Evolutionary conservation across 805 yeast genomes (phyloP).

Genomic region (Hanseniaspora occidentalis): DNA sequence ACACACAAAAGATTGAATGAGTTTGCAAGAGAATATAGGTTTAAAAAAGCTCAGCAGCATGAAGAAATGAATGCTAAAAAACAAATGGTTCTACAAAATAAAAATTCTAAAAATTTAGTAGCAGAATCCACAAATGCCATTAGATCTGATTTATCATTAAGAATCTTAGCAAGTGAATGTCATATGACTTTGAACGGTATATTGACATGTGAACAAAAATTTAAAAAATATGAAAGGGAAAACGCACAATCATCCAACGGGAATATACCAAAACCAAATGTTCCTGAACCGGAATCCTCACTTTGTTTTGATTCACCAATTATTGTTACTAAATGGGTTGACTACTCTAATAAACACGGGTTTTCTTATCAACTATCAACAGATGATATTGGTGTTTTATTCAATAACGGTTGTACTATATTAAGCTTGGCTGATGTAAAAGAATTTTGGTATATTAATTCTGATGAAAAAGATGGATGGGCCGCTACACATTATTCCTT

Average conservation of each 20-base stretch:
- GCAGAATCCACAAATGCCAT: constrained; percentile 23
- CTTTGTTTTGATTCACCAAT: constrained; percentile 35
- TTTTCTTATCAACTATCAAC: constrained; percentile 85
- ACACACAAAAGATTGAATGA: constrained; percentile 23
- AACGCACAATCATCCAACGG: constrained; percentile 2
- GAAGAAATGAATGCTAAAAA: background rate
- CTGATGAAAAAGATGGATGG: constrained; percentile 41
- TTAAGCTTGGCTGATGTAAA: constrained; percentile 54
- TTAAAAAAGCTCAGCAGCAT: constrained; percentile 20
- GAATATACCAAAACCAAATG: too few species aligned
- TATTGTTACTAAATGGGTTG: constrained; percentile 92
- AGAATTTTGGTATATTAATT: constrained; percentile 51
- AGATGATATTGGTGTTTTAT: constrained; percentile 81
- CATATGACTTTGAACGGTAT: constrained; percentile 34
- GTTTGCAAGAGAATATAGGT: constrained; percentile 24
- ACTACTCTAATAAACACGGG: constrained; percentile 91
- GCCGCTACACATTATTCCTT: constrained; percentile 35
- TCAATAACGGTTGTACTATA: constrained; percentile 75
- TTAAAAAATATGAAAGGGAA: constrained; percentile 1
- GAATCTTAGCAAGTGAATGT: constrained; percentile 33
- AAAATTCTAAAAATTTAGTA: constrained; percentile 18
- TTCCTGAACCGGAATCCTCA: constrained; percentile 1
- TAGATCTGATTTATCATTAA: constrained; percentile 26
- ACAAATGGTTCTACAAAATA: background rate
- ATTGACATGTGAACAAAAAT: constrained; percentile 25